These are phyloP conservation scores for Exophiala lecanii-corni DNA, from an alignment of 2,329 filamentous ascomycete species.

Conservation along the genomic window DNA sequence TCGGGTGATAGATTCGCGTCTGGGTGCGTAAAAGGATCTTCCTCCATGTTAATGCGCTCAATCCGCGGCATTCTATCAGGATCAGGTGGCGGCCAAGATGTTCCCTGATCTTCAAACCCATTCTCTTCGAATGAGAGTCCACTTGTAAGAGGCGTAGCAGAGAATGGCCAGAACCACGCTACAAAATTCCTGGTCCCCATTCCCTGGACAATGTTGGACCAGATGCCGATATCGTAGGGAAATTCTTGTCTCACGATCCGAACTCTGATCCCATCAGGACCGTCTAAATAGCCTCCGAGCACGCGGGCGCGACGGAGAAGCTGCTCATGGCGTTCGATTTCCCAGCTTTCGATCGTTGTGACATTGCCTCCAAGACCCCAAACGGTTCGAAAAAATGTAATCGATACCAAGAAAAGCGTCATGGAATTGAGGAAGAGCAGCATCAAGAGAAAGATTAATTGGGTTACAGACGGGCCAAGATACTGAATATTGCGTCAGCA, in stretches of 20 bases:
- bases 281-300: conserved; percentile 55
- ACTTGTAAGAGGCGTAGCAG: conserved; percentile 44
- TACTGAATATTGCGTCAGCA: conserved; percentile 40
- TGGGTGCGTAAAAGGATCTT: conserved; percentile 27
- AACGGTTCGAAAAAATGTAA: conserved; percentile 52
- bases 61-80: conserved; percentile 45
- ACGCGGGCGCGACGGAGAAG: conserved; percentile 42
- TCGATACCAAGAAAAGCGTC: conserved; percentile 50
- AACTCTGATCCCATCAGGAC: conserved; percentile 52
- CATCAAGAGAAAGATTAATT: conserved; percentile 54
- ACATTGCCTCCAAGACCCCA: conserved; percentile 55
- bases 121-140: conserved; percentile 54
- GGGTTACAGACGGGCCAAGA: conserved; percentile 50
- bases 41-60: conserved; percentile 15
- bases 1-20: conserved; percentile 30
- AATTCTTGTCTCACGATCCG: conserved; percentile 58
- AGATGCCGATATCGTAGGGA: conserved; percentile 62
- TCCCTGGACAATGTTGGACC: conserved; percentile 53
- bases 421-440: conserved; percentile 52
- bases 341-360: conserved; percentile 63
- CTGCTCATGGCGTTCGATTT: conserved; percentile 46
- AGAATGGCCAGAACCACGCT: conserved; percentile 59
- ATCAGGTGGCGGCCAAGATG: conserved; percentile 45
- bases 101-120: conserved; percentile 52
- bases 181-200: conserved; percentile 48